Evolutionary conservation across 768 basidiomycete genomes (phyloP).

Genomic region (Dentipellis fragilis): DNA sequence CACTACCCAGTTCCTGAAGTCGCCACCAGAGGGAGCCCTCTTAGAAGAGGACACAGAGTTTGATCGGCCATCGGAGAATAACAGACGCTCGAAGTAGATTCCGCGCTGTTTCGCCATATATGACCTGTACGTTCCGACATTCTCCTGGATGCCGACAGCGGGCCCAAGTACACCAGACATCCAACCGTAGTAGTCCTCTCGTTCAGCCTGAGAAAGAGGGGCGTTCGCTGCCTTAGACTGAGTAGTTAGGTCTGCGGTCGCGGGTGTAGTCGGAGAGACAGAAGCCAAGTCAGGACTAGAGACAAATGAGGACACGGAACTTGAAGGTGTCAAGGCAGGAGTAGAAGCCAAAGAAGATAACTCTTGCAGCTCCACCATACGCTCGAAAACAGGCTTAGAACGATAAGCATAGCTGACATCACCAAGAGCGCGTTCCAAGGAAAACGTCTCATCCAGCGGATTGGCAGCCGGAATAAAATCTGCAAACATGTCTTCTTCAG

Average conservation of each 20-base stretch:
- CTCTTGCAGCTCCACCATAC: background rate
- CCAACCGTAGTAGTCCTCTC: slow-evolving; percentile 39
- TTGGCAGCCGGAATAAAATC: slow-evolving; percentile 15
- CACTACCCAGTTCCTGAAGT: background rate
- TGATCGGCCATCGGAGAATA: background rate
- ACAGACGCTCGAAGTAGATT: slow-evolving; percentile 37
- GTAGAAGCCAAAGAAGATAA: slow-evolving; percentile 12
- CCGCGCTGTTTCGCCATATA: slow-evolving; percentile 40
- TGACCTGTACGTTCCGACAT: slow-evolving; percentile 39
- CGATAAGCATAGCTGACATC: slow-evolving; percentile 21
- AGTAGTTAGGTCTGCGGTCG: slow-evolving; percentile 7
- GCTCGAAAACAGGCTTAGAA: slow-evolving; percentile 18
- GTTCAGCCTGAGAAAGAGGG: slow-evolving; percentile 25
- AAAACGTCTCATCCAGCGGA: slow-evolving; percentile 19
- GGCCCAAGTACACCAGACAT: slow-evolving; percentile 40
- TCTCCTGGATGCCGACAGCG: slow-evolving; percentile 36
- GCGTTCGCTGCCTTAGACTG: background rate
- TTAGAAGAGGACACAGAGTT: background rate
- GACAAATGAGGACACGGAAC: background rate
- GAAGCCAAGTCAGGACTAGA: slow-evolving; percentile 1
- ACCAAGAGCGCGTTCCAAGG: slow-evolving; percentile 20
- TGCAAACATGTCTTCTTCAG: background rate
- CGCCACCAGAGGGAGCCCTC: background rate
- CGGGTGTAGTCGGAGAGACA: slow-evolving; percentile 2
- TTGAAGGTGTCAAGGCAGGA: slow-evolving; percentile 6